Evolutionary conservation across 164 flowering plant genomes (phyloP).

Genomic region (Protea cynaroides): DNA sequence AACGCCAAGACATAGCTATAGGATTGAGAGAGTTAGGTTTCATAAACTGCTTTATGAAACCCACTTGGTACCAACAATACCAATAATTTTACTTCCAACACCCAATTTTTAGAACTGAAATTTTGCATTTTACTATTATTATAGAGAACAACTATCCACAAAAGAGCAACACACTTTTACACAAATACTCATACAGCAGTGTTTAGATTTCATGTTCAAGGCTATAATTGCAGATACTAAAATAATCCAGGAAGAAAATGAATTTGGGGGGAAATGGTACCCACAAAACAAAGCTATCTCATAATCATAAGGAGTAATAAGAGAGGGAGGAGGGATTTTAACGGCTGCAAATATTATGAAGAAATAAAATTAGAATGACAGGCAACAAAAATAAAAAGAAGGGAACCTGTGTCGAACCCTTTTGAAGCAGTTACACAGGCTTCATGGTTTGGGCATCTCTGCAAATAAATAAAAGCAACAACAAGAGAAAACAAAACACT

Average conservation of each 20-base stretch:
- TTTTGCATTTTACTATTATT: too few species aligned
- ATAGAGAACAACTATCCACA: not conserved
- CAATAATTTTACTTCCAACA: too few species aligned
- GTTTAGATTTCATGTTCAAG: not conserved
- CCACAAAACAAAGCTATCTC: not conserved
- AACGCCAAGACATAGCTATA: too few species aligned
- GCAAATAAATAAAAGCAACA: not conserved
- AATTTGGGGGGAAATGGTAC: not conserved
- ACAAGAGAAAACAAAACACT: not conserved
- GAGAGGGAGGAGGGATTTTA: too few species aligned
- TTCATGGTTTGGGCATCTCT: conserved; percentile 96
- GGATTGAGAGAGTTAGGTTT: too few species aligned
- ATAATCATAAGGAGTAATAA: not conserved
- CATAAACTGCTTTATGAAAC: too few species aligned
- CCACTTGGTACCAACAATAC: too few species aligned
- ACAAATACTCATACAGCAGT: not conserved
- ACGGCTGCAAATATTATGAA: too few species aligned
- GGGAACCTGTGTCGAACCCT: conserved; percentile 89
- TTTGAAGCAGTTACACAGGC: conserved; percentile 91
- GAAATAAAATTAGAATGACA: too few species aligned
- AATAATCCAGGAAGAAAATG: too few species aligned
- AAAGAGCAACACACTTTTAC: not conserved
- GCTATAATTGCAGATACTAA: not conserved
- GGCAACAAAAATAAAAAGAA: too few species aligned
- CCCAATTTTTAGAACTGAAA: too few species aligned